Conservation (phyloP, 371 early-diverging fungal genomes). For the Lichtheimia ornata region DNA sequence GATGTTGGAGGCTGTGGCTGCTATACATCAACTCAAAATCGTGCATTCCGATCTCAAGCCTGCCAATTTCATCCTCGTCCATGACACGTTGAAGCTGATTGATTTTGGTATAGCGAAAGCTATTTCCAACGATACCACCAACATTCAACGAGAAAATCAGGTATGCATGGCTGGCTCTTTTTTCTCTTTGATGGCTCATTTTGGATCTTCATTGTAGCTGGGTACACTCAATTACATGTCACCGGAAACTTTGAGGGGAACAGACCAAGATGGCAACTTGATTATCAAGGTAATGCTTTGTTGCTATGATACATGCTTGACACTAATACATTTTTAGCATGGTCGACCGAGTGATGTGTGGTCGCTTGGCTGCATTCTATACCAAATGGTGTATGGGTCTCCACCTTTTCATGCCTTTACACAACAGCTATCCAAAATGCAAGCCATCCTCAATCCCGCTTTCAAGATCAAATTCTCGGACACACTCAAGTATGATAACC, state of each 20-base stretch:
- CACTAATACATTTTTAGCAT: conserved; percentile 28
- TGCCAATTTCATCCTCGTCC: conserved; percentile 89
- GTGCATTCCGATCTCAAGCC: conserved; percentile 98
- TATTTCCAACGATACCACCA: conserved; percentile 94
- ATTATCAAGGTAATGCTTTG: not conserved
- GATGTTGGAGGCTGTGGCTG: conserved; percentile 92
- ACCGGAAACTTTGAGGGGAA: conserved; percentile 81
- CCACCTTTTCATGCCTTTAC: conserved; percentile 83
- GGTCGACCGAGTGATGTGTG: conserved; percentile 92
- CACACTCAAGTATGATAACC: not conserved
- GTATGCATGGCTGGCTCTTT: conserved; percentile 24
- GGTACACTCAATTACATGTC: conserved; percentile 99
- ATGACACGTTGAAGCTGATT: conserved; percentile 87
- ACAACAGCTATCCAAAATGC: conserved; percentile 65
- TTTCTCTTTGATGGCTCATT: not conserved
- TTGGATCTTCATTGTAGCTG: conserved; percentile 28
- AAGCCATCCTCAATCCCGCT: conserved; percentile 68
- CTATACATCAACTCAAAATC: conserved; percentile 85
- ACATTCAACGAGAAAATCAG: conserved; percentile 87
- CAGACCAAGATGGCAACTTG: conserved; percentile 40
- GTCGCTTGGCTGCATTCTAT: conserved; percentile 97
- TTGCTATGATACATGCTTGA: not conserved
- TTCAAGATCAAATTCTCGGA: conserved; percentile 61
- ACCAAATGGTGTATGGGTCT: conserved; percentile 92
- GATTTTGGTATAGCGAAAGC: conserved; percentile 99